Conservation (phyloP, 805 yeast genomes). For the Torulaspora gathmanii region DNA sequence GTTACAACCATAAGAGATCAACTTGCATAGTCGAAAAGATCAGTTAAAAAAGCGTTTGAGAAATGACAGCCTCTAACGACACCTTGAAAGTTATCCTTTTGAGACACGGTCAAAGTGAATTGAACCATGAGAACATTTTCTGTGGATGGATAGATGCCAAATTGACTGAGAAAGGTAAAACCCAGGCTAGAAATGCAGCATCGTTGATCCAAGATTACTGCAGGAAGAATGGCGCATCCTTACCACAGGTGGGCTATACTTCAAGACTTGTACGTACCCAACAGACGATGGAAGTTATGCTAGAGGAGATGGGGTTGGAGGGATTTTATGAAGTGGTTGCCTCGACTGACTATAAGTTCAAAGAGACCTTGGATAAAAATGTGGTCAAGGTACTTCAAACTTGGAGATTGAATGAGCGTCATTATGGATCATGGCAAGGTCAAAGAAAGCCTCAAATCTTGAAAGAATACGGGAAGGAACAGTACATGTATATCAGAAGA, state of each 20-base stretch:
- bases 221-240: conserved; percentile 17
- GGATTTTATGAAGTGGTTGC: conserved; percentile 23
- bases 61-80: conserved; percentile 16
- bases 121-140: conserved; percentile 70
- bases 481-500: conserved; percentile 76
- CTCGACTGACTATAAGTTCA: conserved; percentile 14
- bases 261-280: conserved; percentile 70
- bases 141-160: conserved; percentile 85
- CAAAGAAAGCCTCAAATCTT: conserved; percentile 64
- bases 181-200: conserved; percentile 66
- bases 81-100: conserved; percentile 41
- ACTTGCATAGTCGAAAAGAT: not conserved
- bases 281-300: conserved; percentile 66
- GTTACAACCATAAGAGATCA: not conserved
- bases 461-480: conserved; percentile 60
- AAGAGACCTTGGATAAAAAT: conserved; percentile 37
- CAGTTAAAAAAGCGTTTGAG: not conserved
- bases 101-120: conserved; percentile 80
- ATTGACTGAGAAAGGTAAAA: conserved; percentile 59
- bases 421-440: conserved; percentile 80
- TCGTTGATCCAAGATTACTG: conserved; percentile 46
- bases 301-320: conserved; percentile 42
- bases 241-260: conserved; percentile 61
- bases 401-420: conserved; percentile 82
- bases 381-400: conserved; percentile 55